phyloP scores from a whole-genome alignment of 208 protist species.

The Leishmania turanica region DNA sequence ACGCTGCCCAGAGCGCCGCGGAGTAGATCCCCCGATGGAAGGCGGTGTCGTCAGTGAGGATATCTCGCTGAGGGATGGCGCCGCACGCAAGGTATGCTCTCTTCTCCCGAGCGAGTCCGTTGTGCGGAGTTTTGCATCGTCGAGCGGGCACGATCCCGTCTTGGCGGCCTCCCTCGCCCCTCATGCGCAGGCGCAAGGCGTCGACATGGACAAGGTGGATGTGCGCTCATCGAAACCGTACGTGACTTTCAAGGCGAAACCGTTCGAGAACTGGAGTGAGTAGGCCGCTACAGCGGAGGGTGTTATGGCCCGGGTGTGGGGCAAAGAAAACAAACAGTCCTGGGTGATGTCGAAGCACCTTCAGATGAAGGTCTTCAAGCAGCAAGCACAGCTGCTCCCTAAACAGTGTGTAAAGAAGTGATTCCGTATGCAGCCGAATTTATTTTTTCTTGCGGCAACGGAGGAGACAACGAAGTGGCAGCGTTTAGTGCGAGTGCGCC shows the following conservation, averaged over 20 bases:
- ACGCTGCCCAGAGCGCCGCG: conserved; percentile 1
- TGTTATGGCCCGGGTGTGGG: conserved; percentile 44
- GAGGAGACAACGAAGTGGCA: background rate
- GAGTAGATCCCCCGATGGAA: conserved; percentile 22
- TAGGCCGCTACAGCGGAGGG: conserved; percentile 40
- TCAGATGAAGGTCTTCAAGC: conserved; percentile 63
- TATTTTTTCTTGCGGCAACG: background rate
- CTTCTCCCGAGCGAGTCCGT: conserved; percentile 36
- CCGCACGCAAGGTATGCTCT: conserved; percentile 38
- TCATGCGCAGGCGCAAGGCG: background rate
- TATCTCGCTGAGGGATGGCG: conserved; percentile 35
- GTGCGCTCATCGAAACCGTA: conserved; percentile 22
- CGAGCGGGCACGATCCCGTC: conserved; percentile 32
- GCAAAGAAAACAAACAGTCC: conserved; percentile 63
- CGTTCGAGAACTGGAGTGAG: conserved; percentile 31
- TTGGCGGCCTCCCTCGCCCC: conserved; percentile 29
- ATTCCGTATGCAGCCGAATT: background rate
- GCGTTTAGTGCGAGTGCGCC: background rate
- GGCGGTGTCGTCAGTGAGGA: conserved; percentile 33
- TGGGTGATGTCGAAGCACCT: conserved; percentile 49
- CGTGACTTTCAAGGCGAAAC: conserved; percentile 32
- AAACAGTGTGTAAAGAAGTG: background rate
- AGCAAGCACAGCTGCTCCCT: background rate
- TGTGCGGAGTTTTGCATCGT: conserved; percentile 45
- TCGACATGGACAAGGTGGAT: conserved; percentile 12